Conservation (phyloP, 176 grass and related monocot species). For the Musa acuminata region DNA sequence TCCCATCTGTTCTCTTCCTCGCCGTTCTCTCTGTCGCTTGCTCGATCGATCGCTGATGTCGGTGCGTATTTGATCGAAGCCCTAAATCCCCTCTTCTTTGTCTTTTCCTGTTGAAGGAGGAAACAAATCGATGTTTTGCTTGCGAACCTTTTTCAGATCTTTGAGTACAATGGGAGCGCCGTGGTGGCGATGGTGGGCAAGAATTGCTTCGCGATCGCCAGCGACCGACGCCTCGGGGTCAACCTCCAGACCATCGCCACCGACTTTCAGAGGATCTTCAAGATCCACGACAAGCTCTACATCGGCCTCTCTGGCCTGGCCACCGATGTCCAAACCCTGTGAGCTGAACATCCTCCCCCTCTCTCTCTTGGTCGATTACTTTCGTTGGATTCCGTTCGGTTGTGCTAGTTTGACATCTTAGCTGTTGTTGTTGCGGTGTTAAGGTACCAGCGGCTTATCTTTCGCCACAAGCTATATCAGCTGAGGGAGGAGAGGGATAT, state of each 20-base stretch:
- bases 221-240: constrained; percentile 76
- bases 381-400: neutral
- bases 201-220: constrained; percentile 97
- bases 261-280: constrained; percentile 82
- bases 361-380: neutral
- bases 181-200: constrained; percentile 97
- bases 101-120: neutral
- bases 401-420: neutral
- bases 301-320: constrained; percentile 89
- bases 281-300: constrained; percentile 94
- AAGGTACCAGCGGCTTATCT: constrained; percentile 66
- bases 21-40: no score
- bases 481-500: constrained; percentile 84
- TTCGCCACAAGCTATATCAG: constrained; percentile 71
- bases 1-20: neutral
- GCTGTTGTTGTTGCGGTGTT: neutral
- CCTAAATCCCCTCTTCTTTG: neutral
- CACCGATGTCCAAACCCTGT: constrained; percentile 86
- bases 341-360: neutral
- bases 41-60: neutral
- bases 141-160: constrained; percentile 36
- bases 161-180: constrained; percentile 94
- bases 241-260: constrained; percentile 91
- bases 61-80: neutral
- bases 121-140: neutral